Base-by-base conservation (phyloP, 73 alveolate species). In the Blepharisma stoltei region DNA sequence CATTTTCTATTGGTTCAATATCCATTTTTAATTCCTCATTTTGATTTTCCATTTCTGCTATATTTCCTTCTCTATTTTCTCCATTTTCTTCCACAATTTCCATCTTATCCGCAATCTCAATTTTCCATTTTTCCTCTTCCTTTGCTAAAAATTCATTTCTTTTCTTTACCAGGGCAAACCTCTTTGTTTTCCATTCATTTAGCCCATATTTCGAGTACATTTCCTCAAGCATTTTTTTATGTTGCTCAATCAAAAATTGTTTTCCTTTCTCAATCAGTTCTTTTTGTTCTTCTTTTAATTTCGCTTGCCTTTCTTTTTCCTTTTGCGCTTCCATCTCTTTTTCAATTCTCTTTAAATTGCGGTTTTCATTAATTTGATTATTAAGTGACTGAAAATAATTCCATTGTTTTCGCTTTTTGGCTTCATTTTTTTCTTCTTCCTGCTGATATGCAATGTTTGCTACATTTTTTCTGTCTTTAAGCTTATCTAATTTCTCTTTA, bases 211-310 rank as follows among this genome's bases (percentile, higher is more conserved):
- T 60, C 4, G n/a, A 14, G 23, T 60, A 60, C 11, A 60, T 8
- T 60, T 60, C 73, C 23, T 9, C 37, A 60, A 25, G 48, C 37
- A 60, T 14, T 11, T 60, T 25, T 60, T 60, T 38, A 60, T 60
- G 73, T 47, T 60, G 38, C 46, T 60, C 73, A n/a, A 60, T 60
- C 45, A 60, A 60, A 60, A 20, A 60, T 9, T 14, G 18, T 60
- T 25, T 14, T 25, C 73, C 73, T 25, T 20, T 60, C 4, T 60
- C 73, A 18, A 60, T 25, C 23, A 60, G 23, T 14, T 60, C 46
- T 25, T 20, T 25, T 60, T 60, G 37, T 60, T 60, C 73, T 38
- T 60, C 46, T 60, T 60, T 38, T 9, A 60, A 9, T 25, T 25
- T 14, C 37, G 0, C 73, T 60, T 60, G 46, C 73, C 14, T 20